Evolutionary conservation across 768 basidiomycete species (phyloP), one percentile per base, ranked within the genome.

Genomic region (Termitomyces sp.): DNA sequence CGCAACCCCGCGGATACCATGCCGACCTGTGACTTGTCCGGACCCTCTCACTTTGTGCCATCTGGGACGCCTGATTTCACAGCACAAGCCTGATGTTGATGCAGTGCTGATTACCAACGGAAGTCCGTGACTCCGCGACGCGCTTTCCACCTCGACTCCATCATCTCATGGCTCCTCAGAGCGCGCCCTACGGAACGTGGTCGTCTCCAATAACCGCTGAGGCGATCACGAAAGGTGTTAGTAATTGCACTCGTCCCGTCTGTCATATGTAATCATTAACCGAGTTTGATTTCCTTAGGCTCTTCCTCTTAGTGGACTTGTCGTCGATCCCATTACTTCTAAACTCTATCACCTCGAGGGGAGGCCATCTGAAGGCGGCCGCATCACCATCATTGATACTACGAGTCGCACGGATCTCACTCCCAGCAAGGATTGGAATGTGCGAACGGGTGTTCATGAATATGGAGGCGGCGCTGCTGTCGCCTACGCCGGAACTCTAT

Each of bases 101-200:
- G 39, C 35, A 5, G 35, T 14, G 17, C 17, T 17, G 43, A 19
- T 12, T 2, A 27, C 23, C 23, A 14, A 27, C 27, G 12, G 17
- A 27, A 28, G 44, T n/a, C 23, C 44, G 12, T 44, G 14, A 39
- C 21, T 50, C 45, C 28, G 28, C 19, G 28, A 46, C 45, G 28
- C 27, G 25, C 23, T 12, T 16, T 16, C 5, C 12, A 44, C 23
- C 44, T 45, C 17, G 2, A 12, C 21, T 35, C n/a, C 35, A 11
- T 41, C 28, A 21, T 32, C 28, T 41, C n/a, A 65, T 63, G 64
- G 41, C 16, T 27, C 37, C 46, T 25, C 42, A 60, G 49, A 54
- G 42, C 51, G 81, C 83, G 7, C 80, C 84, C 0, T 88, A 76
- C 63, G 87, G 85, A 25, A 79, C 78, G 21, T 89, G 87, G 85